Base-by-base conservation (phyloP, 1,284 basidiomycete species). In the Coniophora puteana region DNA sequence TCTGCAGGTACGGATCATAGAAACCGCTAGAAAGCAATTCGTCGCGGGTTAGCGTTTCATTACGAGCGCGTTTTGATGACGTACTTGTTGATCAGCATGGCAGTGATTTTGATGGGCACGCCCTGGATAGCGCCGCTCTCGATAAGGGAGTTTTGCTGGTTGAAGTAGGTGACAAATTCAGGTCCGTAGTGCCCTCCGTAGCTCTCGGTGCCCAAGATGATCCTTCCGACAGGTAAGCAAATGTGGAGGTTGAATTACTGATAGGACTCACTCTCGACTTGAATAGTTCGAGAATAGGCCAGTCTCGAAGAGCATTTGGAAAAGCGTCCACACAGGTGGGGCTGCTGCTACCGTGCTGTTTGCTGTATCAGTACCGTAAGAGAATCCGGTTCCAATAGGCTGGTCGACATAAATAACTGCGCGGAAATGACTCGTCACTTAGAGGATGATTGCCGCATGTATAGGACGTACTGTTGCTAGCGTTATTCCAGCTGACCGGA, bases 381-480 rank as follows among this genome's bases (percentile, higher is more conserved):
- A 83, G 55, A 83, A 83, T 3, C 81, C 81, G 4, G 79, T 76
- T 0, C 78, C 79, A 39, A 84, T 79, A 1, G 85, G 85, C 57
- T 89, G 84, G 56, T 87, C 84, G 38, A 88, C 78, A 53, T 85
- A 87, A 33, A 89, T 78, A 57, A 83, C 80, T 83, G 41, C 8
- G 36, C 12, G 18, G 7, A 8, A 4, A 25, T n/a, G 2, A 30
- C 41, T 22, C 35, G 14, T 25, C 8, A 8, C 18, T 24, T 36
- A 35, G 8, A 37, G 21, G 36, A 20, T 44, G 25, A 4, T 14
- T 12, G 7, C 4, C 6, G 25, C 3, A 8, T 20, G 24, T 20
- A 13, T 23, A 33, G 31, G 13, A 41, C 51, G 28, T 39, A 82
- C 81, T 73, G 50, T 88, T 86, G 60, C 76, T 80, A 47, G 78